These are phyloP conservation scores for Ciborinia camelliae DNA, from an alignment of 2,329 filamentous ascomycete species.

Conservation along the genomic window DNA sequence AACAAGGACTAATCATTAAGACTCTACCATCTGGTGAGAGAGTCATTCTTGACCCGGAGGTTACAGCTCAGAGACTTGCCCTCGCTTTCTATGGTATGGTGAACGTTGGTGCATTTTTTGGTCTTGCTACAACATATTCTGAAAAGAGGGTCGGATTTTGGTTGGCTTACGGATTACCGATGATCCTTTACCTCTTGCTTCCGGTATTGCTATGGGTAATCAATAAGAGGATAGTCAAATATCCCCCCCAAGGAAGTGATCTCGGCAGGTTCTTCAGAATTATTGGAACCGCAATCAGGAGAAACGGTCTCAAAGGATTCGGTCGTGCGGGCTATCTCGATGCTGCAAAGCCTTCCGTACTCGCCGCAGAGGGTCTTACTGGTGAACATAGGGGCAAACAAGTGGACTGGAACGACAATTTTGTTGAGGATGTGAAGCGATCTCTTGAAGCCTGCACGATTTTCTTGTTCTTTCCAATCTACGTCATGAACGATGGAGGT, in stretches of 20 bases:
- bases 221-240: conserved; percentile 41
- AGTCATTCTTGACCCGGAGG: conserved; percentile 57
- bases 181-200: conserved; percentile 59
- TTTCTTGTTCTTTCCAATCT: conserved; percentile 54
- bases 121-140: conserved; percentile 42
- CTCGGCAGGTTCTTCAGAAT: conserved; percentile 45
- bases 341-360: conserved; percentile 61
- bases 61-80: conserved; percentile 49
- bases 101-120: conserved; percentile 59
- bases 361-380: conserved; percentile 51
- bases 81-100: conserved; percentile 63
- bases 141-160: conserved; percentile 50
- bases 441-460: conserved; percentile 67
- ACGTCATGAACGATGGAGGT: conserved; percentile 40
- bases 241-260: conserved; percentile 47
- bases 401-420: conserved; percentile 79
- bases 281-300: conserved; percentile 42
- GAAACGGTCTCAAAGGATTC: conserved; percentile 59
- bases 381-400: conserved; percentile 5
- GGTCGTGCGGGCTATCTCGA: conserved; percentile 57
- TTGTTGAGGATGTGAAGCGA: conserved; percentile 74
- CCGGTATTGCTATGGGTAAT: conserved; percentile 47
- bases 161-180: conserved; percentile 46
- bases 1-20: conserved; percentile 43
- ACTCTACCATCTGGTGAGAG: conserved; percentile 53